Conservation (phyloP, 164 flowering plant genomes). For the Stephania cephalantha region DNA sequence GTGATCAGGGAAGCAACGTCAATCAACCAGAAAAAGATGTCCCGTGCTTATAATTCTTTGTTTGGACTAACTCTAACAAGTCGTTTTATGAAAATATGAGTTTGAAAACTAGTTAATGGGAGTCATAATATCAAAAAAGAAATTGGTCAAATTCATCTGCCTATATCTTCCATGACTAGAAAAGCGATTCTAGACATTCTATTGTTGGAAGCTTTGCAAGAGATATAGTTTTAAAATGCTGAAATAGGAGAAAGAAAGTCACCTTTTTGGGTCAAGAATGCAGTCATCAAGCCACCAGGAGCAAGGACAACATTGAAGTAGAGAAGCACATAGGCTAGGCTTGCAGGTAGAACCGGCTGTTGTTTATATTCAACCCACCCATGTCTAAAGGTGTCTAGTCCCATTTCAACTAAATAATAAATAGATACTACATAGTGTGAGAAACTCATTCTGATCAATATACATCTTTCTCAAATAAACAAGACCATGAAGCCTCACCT, state of each 20-base stretch:
- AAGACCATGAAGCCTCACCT: slow-evolving; percentile 27
- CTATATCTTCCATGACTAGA: too few species aligned
- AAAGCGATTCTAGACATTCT: too few species aligned
- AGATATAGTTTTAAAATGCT: neutral
- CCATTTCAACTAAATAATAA: slow-evolving; percentile 38
- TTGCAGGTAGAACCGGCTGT: slow-evolving; percentile 99
- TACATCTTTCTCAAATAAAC: neutral
- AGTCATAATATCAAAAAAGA: neutral
- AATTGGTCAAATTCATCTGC: neutral
- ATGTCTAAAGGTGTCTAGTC: slow-evolving; percentile 66
- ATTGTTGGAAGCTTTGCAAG: neutral
- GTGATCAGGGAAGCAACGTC: neutral
- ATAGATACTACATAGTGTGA: slow-evolving; percentile 4
- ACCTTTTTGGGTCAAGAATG: slow-evolving; percentile 91
- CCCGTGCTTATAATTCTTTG: too few species aligned
- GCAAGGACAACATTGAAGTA: slow-evolving; percentile 86
- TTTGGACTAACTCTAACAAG: neutral
- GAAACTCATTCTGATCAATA: neutral
- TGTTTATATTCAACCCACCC: slow-evolving; percentile 91
- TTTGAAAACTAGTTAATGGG: neutral
- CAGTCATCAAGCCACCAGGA: slow-evolving; percentile 97
- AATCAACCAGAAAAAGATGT: neutral
- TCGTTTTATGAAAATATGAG: neutral
- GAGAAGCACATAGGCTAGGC: slow-evolving; percentile 90
- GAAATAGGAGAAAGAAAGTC: slow-evolving; percentile 16